Evolutionary conservation across 495 filamentous ascomycete genomes (phyloP).

Genomic region (Recurvomyces mirabilis): DNA sequence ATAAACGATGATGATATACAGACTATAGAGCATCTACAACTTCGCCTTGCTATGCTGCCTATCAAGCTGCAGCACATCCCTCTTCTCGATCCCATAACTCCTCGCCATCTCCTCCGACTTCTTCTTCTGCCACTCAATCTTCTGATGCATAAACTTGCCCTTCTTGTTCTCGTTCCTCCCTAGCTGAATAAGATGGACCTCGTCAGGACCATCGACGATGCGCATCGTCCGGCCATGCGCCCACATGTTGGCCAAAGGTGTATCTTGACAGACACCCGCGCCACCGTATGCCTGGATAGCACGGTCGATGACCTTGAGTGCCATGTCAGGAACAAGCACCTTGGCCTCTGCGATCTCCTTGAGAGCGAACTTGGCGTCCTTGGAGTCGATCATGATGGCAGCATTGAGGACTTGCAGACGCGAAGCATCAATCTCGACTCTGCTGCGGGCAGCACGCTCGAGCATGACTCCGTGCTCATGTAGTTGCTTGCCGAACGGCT

Average conservation of each 20-base stretch:
- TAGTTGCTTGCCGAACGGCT: conserved; percentile 33
- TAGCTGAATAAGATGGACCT: conserved; percentile 34
- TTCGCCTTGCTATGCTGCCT: conserved; percentile 21
- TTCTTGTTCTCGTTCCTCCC: conserved; percentile 36
- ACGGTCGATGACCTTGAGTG: conserved; percentile 30
- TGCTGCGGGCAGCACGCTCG: conserved; percentile 30
- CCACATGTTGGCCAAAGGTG: conserved; percentile 28
- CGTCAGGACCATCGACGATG: conserved; percentile 34
- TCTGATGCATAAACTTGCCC: conserved; percentile 23
- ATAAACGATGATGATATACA: too few species aligned
- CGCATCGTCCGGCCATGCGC: conserved; percentile 27
- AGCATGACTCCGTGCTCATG: conserved; percentile 35
- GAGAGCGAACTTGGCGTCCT: conserved; percentile 33
- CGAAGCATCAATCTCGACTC: conserved; percentile 34
- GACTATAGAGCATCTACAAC: conserved; percentile 17
- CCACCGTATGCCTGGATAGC: conserved; percentile 36
- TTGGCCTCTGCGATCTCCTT: conserved; percentile 37
- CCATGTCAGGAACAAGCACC: conserved; percentile 29
- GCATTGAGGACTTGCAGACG: conserved; percentile 33
- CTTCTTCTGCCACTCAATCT: conserved; percentile 31
- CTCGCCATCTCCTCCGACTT: conserved; percentile 26
- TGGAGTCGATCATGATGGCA: conserved; percentile 34
- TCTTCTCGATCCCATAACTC: conserved; percentile 29
- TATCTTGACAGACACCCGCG: conserved; percentile 30
- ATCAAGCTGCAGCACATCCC: conserved; percentile 28